A percentile compares a stretch with the other conserved stretches of the same genome.
phyloP scores from a whole-genome alignment of 768 basidiomycete species.

The Boletus rubroflammeus region DNA sequence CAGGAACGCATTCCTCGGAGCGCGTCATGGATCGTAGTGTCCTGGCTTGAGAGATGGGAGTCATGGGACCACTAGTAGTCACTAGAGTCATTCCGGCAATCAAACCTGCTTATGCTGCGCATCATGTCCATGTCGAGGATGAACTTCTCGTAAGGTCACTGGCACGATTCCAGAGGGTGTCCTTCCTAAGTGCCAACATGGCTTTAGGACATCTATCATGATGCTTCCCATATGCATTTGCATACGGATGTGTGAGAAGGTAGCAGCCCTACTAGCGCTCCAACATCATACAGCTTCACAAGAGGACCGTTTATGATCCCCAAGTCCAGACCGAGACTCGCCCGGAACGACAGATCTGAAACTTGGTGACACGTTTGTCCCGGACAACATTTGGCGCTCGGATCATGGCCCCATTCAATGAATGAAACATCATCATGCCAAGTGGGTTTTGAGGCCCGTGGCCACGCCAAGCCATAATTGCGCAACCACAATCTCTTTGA shows the following conservation, averaged over 20 bases:
- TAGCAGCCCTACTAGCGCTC: background rate
- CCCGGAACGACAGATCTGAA: background rate
- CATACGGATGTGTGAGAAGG: background rate
- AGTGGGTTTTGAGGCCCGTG: background rate
- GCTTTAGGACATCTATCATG: background rate
- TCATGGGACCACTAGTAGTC: too few species aligned
- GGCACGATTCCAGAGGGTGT: background rate
- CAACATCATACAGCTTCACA: background rate
- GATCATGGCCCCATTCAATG: background rate
- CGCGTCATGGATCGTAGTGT: background rate
- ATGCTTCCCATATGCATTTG: background rate
- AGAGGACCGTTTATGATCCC: background rate
- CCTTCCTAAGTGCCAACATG: background rate
- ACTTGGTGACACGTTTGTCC: background rate
- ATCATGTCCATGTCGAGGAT: background rate
- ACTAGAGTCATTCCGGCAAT: background rate
- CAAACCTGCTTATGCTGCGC: background rate
- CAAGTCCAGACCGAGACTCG: background rate
- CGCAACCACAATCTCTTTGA: too few species aligned
- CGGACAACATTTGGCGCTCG: background rate
- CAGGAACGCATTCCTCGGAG: background rate
- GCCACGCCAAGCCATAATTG: background rate
- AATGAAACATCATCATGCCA: background rate
- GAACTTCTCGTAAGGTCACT: background rate
- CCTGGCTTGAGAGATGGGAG: background rate